A percentile compares a stretch with the other conserved stretches of the same genome.
Evolutionary conservation across 345 rosid genomes (phyloP).

Genomic region (Salix suchowensis): DNA sequence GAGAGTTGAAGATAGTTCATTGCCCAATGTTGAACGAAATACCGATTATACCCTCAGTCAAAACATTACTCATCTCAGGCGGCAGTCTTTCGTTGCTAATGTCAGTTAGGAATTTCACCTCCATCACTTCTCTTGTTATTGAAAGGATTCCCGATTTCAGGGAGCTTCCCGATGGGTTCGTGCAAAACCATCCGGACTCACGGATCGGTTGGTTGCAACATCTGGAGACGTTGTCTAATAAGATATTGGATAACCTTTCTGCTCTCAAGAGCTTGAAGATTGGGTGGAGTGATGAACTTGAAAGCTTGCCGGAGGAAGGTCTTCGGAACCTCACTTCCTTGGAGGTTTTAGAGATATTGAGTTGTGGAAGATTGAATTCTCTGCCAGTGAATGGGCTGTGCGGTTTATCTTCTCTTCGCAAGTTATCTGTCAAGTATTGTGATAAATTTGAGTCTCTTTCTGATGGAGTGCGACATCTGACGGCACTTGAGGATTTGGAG

Average conservation of each 20-base stretch:
- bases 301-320: constrained; percentile 10
- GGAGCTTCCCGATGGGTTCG: no score
- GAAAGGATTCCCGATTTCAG: no score
- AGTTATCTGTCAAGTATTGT: neutral
- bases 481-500: neutral
- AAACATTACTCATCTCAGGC: neutral
- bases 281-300: neutral
- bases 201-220: no score
- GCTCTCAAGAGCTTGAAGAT: neutral
- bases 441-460: neutral
- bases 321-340: neutral
- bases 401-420: neutral
- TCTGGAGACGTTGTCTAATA: no score
- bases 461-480: neutral
- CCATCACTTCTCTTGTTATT: neutral
- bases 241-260: neutral
- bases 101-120: neutral
- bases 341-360: neutral
- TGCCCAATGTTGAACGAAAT: neutral
- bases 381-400: neutral
- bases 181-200: no score
- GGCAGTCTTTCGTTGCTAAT: neutral
- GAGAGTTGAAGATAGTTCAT: neutral
- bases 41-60: neutral
- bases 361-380: neutral